Evolutionary conservation across 2,329 filamentous ascomycete genomes (phyloP), one percentile per base, ranked within the genome.

Genomic region (Penicillium sp.): DNA sequence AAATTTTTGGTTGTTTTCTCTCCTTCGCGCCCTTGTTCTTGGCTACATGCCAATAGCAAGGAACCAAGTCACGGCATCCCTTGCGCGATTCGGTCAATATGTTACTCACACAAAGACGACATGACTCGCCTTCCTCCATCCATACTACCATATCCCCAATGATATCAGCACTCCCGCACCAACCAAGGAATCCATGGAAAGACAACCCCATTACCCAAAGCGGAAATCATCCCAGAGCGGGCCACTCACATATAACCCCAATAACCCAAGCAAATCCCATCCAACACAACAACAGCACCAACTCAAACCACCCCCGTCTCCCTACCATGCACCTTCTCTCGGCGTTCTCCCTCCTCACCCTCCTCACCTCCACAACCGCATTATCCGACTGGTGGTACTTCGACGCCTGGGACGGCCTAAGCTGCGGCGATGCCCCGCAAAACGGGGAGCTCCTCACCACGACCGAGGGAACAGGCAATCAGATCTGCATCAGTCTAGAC

Each of bases 381-480:
- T 37, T 36, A 14, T 24, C 35, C 24, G 55, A 33, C 31, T 57
- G 55, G 55, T 57, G 55, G 55, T 57, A 27, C 24, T 52, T 57
- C 16, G 49, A 52, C 43, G 55, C 55, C 10, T 57, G 55, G 55
- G 55, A 57, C 50, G 49, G 55, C 16, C 43, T 57, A 18, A 57
- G 55, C 18, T 57, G 55, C 49, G 55, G 55, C 22, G 49, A 51
- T 16, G 31, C 40, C 19, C 55, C 55, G 19, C 55, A 57, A 52
- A 52, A 57, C 18, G 49, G 55, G 13, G 24, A 57, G 22, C 31
- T 52, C 6, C 40, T 57, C 40, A 18, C 47, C 11, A 57, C 39
- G 11, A 51, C 55, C 7, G 39, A 57, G 33, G 55, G 55, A 33
- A 27, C 24, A 1, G 55, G 55, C 13, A 47, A 13, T 6, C 18